A percentile compares a stretch with the other conserved stretches of the same genome.
phyloP scores from a whole-genome alignment of 495 filamentous ascomycete species.

The Talaromyces stipitatus region DNA sequence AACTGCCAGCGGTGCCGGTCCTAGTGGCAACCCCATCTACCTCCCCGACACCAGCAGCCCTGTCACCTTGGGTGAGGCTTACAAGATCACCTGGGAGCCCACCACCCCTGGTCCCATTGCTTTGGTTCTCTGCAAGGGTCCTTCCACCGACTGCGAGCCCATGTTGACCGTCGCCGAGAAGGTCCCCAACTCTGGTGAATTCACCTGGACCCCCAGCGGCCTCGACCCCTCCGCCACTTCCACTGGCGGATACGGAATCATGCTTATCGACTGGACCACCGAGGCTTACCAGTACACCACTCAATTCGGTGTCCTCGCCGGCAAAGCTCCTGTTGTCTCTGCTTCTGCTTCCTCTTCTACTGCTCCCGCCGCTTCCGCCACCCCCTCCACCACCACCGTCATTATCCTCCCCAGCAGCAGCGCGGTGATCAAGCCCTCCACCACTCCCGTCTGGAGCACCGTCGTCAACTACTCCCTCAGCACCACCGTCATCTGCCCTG shows the following conservation, averaged over 20 bases:
- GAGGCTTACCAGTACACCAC: conserved; percentile 62
- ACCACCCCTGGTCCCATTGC: conserved; percentile 43
- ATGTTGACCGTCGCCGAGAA: conserved; percentile 47
- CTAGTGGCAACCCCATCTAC: conserved; percentile 50
- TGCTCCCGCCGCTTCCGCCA: conserved; percentile 7
- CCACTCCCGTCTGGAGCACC: conserved; percentile 16
- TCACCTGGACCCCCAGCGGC: conserved; percentile 45
- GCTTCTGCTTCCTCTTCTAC: background rate
- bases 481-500: conserved; percentile 14
- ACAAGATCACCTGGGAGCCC: conserved; percentile 54
- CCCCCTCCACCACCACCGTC: conserved; percentile 8
- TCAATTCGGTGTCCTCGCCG: conserved; percentile 54
- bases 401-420: conserved; percentile 8
- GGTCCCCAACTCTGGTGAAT: conserved; percentile 51
- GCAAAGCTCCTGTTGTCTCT: background rate
- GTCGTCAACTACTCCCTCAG: conserved; percentile 11
- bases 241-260: conserved; percentile 55
- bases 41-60: conserved; percentile 42
- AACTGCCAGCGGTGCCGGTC: conserved; percentile 13
- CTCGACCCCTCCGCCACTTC: conserved; percentile 29
- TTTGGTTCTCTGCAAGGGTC: conserved; percentile 56
- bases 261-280: conserved; percentile 54
- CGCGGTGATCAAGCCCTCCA: conserved; percentile 8
- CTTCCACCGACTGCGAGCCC: conserved; percentile 46
- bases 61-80: conserved; percentile 49